phyloP scores from a whole-genome alignment of 1,284 basidiomycete species.

The Mycena sp. region DNA sequence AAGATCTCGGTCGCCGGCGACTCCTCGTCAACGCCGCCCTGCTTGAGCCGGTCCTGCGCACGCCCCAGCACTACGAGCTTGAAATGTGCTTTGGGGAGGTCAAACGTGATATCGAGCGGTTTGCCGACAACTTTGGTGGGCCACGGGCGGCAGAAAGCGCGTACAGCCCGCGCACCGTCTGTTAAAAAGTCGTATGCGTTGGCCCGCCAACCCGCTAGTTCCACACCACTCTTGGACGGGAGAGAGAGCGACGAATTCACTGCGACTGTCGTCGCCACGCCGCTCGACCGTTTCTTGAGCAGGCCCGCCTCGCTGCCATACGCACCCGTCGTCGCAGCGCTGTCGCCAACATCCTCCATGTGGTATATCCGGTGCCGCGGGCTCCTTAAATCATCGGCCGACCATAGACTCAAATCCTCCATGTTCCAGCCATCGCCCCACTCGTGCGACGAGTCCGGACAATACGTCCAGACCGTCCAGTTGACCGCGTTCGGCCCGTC shows the following conservation, averaged over 20 bases:
- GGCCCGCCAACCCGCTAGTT: slow-evolving; percentile 41
- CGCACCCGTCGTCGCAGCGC: slow-evolving; percentile 13
- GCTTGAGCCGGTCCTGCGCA: slow-evolving; percentile 55
- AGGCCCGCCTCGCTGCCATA: slow-evolving; percentile 24
- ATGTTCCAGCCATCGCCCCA: slow-evolving; percentile 98
- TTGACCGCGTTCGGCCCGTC: slow-evolving; percentile 88
- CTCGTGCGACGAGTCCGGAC: slow-evolving; percentile 78
- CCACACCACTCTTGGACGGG: slow-evolving; percentile 21
- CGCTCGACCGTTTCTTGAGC: slow-evolving; percentile 31
- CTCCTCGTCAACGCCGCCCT: slow-evolving; percentile 43
- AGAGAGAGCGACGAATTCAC: slow-evolving; percentile 17
- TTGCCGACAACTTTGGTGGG: slow-evolving; percentile 80
- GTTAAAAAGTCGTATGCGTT: slow-evolving; percentile 77
- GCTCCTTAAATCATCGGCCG: slow-evolving; percentile 72
- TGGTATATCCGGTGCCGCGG: slow-evolving; percentile 32
- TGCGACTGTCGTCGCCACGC: slow-evolving; percentile 32
- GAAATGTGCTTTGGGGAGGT: slow-evolving; percentile 77
- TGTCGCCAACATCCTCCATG: slow-evolving; percentile 21
- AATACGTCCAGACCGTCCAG: slow-evolving; percentile 95
- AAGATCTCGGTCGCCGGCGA: slow-evolving; percentile 84
- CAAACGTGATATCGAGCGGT: slow-evolving; percentile 76
- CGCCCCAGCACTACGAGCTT: slow-evolving; percentile 71
- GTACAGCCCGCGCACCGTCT: slow-evolving; percentile 83
- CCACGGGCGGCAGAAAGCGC: slow-evolving; percentile 86
- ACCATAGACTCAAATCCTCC: slow-evolving; percentile 95